Base-by-base conservation (phyloP, 2,329 filamentous ascomycete species). In the Neurospora crassa region DNA sequence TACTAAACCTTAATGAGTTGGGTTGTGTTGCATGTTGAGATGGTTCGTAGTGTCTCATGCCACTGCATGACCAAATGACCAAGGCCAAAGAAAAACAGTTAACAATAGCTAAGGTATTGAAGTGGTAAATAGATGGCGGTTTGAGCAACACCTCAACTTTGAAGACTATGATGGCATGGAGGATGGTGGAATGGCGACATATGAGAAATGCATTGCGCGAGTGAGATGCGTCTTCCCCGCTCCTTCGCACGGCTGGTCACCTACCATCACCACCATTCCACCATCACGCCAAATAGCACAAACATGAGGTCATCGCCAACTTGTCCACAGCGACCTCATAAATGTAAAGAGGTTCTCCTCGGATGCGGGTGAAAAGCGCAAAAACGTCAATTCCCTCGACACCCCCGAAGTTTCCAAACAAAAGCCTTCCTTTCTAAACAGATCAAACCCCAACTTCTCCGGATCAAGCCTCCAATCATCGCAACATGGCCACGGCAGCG, bases 401-500 rank as follows among this genome's bases (percentile, higher is more conserved):
- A 53, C 5, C 20, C 45, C 12, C 11, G 24, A 53, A 29, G 12
- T 3, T 53, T 1, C 20, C 45, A 7, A 53, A 12, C 12, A 29
- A 24, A 53, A 12, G 2, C 20, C 11, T 12, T 20, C 20, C 11
- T 12, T 20, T 20, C 6, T n/a, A 47, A 47, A 47, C n/a, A 2
- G n/a, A 2, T 24, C n/a, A 1, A 53, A 16, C 1, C 20, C 16
- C 45, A 53, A 29, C 5, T 53, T 53, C 20, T 29, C 2, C 45
- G 1, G 20, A 53, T 14, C 12, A 53, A 29, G 20, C 20, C 45
- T 53, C 5, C 6, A 7, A 1, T 16, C 45, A 70, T 18, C 43
- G 72, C 73, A 73, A 12, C 77, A 77, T 78, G 76, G 74, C 76
- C 18, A 74, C 76, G 6, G 72, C 72, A 67, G 73, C 72, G 63